These are phyloP conservation scores for Candida corydali DNA, from an alignment of 805 yeast species.

Conservation along the genomic window DNA sequence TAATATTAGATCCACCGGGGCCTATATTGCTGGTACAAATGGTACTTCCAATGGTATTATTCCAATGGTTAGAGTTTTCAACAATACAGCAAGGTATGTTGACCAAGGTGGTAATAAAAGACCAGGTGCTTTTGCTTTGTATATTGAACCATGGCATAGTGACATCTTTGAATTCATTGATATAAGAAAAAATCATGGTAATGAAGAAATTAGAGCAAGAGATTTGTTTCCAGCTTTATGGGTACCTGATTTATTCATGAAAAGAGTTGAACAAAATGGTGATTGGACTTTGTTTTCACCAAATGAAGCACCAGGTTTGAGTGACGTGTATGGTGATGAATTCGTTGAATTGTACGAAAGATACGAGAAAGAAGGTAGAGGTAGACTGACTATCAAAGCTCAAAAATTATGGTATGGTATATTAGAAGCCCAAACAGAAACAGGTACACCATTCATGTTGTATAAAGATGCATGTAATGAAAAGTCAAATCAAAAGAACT, in stretches of 20 bases:
- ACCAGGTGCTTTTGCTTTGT: slow-evolving; percentile 62
- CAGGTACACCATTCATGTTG: slow-evolving; percentile 63
- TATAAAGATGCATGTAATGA: slow-evolving; percentile 60
- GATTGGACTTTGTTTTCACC: slow-evolving; percentile 61
- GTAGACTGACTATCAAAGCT: slow-evolving; percentile 48
- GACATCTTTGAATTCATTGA: slow-evolving; percentile 57
- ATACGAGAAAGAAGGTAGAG: slow-evolving; percentile 50
- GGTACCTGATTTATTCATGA: slow-evolving; percentile 62
- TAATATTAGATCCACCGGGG: slow-evolving; percentile 55
- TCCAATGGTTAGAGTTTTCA: slow-evolving; percentile 61
- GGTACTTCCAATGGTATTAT: slow-evolving; percentile 61
- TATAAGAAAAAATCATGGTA: slow-evolving; percentile 60
- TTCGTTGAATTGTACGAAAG: slow-evolving; percentile 47
- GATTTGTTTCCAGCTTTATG: slow-evolving; percentile 61
- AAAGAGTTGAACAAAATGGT: slow-evolving; percentile 52
- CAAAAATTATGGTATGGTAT: slow-evolving; percentile 60
- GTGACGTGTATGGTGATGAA: slow-evolving; percentile 54
- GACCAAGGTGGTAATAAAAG: slow-evolving; percentile 66
- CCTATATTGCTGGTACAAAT: slow-evolving; percentile 59
- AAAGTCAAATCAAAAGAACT: slow-evolving; percentile 57
- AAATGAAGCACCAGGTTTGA: slow-evolving; percentile 53
- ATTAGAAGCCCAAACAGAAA: slow-evolving; percentile 60
- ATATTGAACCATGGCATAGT: slow-evolving; percentile 62
- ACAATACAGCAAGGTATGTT: slow-evolving; percentile 60
- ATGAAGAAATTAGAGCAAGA: slow-evolving; percentile 60